Conservation (phyloP, 2,329 filamentous ascomycete species). For the Orbilia blumenaviensis region DNA sequence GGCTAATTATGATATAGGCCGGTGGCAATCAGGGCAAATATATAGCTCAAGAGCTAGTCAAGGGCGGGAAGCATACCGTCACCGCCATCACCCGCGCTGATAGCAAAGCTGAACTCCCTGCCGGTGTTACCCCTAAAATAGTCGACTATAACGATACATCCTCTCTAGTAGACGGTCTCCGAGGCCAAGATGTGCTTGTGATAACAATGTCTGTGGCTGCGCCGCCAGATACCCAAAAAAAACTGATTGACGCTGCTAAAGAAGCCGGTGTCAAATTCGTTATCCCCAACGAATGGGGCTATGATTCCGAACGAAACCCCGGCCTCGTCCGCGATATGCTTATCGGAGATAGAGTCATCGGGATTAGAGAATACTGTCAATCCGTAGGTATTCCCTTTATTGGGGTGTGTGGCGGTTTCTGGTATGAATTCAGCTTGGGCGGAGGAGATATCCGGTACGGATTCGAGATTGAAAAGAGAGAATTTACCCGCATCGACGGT, state of each 20-base stretch:
- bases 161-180: constrained; percentile 65
- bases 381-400: constrained; percentile 63
- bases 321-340: constrained; percentile 61
- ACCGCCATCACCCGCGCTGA: constrained; percentile 66
- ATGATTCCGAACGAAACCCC: constrained; percentile 59
- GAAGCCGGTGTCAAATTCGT: constrained; percentile 68
- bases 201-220: constrained; percentile 66
- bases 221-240: constrained; percentile 63
- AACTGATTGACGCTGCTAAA: constrained; percentile 67
- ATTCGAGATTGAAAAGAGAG: constrained; percentile 64
- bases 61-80: constrained; percentile 65
- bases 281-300: constrained; percentile 66
- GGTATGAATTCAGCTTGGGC: constrained; percentile 67
- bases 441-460: constrained; percentile 62
- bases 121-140: constrained; percentile 62
- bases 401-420: constrained; percentile 64
- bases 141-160: constrained; percentile 64
- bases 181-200: constrained; percentile 68
- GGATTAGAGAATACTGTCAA: constrained; percentile 59
- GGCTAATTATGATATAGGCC: constrained; percentile 57
- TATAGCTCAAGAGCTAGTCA: constrained; percentile 61
- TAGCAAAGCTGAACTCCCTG: constrained; percentile 63
- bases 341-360: constrained; percentile 58
- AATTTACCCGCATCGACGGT: constrained; percentile 63
- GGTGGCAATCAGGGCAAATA: constrained; percentile 59